A percentile compares a stretch with the other conserved stretches of the same genome.
Evolutionary conservation across 352 stramenopile species (phyloP).

Genomic region (Pythium periplocum): DNA sequence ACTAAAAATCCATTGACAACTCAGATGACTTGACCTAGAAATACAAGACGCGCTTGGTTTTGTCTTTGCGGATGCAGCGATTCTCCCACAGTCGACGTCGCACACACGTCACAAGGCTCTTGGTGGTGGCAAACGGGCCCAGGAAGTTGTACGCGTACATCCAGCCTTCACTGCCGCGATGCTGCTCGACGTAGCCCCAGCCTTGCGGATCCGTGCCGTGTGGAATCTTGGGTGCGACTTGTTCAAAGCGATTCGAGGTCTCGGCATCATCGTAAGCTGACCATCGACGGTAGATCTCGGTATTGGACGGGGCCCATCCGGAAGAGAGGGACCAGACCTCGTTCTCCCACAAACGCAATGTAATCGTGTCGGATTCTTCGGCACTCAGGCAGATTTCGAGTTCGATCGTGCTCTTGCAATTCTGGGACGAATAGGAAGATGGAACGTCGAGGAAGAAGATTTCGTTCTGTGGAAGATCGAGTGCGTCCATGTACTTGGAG

Average conservation of each 20-base stretch:
- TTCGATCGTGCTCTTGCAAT: conserved; percentile 43
- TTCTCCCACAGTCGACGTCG: conserved; percentile 72
- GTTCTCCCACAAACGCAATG: conserved; percentile 59
- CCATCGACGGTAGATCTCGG: conserved; percentile 40
- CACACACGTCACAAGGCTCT: conserved; percentile 48
- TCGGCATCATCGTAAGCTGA: conserved; percentile 42
- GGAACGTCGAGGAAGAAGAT: conserved; percentile 45
- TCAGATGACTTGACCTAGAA: too few relatives aligned
- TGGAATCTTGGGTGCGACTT: conserved; percentile 34
- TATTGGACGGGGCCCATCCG: conserved; percentile 44
- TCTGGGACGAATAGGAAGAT: conserved; percentile 33
- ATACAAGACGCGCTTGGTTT: too few relatives aligned
- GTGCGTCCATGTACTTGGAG: conserved; percentile 35
- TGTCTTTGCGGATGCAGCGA: conserved; percentile 22
- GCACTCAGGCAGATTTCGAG: conserved; percentile 42
- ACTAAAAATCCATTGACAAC: too few relatives aligned
- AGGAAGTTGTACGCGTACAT: conserved; percentile 58
- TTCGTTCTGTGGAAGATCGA: conserved; percentile 40
- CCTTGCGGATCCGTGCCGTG: conserved; percentile 31
- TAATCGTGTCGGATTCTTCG: conserved; percentile 30
- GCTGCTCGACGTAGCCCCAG: conserved; percentile 46
- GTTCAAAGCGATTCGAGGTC: conserved; percentile 40
- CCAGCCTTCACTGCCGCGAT: conserved; percentile 56
- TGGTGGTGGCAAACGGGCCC: conserved; percentile 49
- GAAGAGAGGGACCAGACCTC: conserved; percentile 43